Evolutionary conservation across 2,329 filamentous ascomycete species (phyloP).

Genomic region (Neofusicoccum cordaticola): DNA sequence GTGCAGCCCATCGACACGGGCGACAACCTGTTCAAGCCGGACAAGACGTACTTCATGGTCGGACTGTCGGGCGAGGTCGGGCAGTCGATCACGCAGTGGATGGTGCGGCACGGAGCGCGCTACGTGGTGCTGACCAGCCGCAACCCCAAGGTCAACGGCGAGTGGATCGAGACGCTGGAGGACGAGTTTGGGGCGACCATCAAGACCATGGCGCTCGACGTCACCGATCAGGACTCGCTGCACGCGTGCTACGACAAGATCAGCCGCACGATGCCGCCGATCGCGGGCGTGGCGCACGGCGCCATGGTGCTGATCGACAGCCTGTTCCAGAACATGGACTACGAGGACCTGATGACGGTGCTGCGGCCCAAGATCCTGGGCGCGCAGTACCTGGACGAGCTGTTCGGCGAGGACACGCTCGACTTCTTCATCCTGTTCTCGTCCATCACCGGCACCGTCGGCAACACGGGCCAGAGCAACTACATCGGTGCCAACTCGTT

Average conservation of each 20-base stretch:
- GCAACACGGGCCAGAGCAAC: conserved; percentile 22
- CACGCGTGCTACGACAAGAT: conserved; percentile 7
- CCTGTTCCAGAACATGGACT: conserved; percentile 17
- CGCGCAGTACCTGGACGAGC: conserved; percentile 19
- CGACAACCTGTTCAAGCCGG: conserved; percentile 1
- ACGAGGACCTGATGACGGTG: conserved; percentile 5
- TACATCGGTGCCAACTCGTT: conserved; percentile 33
- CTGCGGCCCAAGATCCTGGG: conserved; percentile 24
- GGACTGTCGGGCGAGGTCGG: conserved; percentile 26
- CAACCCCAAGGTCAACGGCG: conserved; percentile 32
- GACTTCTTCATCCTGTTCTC: conserved; percentile 30
- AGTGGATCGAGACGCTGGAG: conserved; percentile 25
- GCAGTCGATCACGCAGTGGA: conserved; percentile 23
- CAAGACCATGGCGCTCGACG: background rate
- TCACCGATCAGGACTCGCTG: conserved; percentile 14
- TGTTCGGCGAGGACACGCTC: conserved; percentile 19
- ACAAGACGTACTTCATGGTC: conserved; percentile 23
- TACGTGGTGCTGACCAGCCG: conserved; percentile 39
- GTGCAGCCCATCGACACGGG: background rate
- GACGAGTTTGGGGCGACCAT: conserved; percentile 11
- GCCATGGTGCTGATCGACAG: conserved; percentile 25
- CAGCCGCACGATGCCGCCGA: conserved; percentile 10
- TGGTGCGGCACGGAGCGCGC: conserved; percentile 25
- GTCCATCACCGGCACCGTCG: conserved; percentile 19
- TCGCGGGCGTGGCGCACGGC: conserved; percentile 24